Evolutionary conservation across 2,329 filamentous ascomycete genomes (phyloP).

Genomic region (Ceratocystis diversiconidia): DNA sequence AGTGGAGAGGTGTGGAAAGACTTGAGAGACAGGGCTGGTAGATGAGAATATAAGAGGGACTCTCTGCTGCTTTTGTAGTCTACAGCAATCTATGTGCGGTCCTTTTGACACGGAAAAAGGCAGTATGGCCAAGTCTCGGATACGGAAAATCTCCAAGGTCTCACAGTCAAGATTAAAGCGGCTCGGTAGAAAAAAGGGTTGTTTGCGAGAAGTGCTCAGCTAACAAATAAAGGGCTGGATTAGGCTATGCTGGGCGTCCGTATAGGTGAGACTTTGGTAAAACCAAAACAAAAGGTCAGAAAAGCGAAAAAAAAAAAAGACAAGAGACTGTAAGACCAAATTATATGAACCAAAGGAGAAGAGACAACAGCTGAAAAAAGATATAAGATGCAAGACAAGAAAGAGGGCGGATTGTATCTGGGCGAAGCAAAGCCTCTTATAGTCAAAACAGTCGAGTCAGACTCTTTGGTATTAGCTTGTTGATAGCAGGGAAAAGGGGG

Average conservation of each 20-base stretch:
- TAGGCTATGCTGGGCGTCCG: not conserved
- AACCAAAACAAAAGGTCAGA: not conserved
- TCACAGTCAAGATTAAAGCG: not conserved
- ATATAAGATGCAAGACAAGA: not conserved
- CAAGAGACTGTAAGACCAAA: not conserved
- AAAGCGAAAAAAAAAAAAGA: not conserved
- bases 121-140: not conserved
- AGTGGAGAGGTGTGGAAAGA: not conserved
- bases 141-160: constrained; percentile 5
- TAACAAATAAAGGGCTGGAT: not conserved
- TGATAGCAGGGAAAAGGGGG: not conserved
- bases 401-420: not conserved
- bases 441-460: not conserved
- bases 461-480: not conserved
- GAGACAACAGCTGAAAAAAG: not conserved
- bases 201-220: not conserved
- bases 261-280: not conserved
- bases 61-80: not conserved
- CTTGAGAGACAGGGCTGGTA: not conserved
- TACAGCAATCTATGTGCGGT: not conserved
- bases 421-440: not conserved
- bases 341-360: not conserved
- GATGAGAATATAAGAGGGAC: not conserved
- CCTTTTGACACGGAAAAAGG: not conserved
- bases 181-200: not conserved